These are phyloP conservation scores for Potentilla sterilis DNA, from an alignment of 306 rosid species.

Conservation along the genomic window DNA sequence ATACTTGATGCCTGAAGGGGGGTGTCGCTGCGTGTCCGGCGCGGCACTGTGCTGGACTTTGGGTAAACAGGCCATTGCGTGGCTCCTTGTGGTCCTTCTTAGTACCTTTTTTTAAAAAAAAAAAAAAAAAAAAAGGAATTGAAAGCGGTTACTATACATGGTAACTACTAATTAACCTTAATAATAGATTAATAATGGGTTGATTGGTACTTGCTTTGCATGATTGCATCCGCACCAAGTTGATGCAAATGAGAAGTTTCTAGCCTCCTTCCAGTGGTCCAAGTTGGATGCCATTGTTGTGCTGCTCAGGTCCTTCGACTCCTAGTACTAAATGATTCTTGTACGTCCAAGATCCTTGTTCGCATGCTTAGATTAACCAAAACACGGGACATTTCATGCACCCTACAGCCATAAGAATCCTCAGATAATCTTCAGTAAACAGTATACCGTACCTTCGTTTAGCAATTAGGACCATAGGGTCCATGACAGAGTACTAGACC, in stretches of 20 bases:
- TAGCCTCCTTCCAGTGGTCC: not conserved
- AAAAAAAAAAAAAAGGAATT: too few relatives aligned
- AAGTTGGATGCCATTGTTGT: conserved; percentile 6
- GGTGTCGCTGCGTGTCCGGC: too few relatives aligned
- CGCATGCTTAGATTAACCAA: not conserved
- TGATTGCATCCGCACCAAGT: not conserved
- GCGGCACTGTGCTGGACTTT: too few relatives aligned
- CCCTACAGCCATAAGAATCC: not conserved
- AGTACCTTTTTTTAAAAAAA: too few relatives aligned
- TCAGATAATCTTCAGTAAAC: not conserved
- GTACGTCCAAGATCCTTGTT: not conserved
- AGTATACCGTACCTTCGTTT: not conserved
- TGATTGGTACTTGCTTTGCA: not conserved
- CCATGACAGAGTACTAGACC: not conserved
- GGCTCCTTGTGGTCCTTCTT: too few relatives aligned
- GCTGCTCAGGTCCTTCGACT: not conserved
- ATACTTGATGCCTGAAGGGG: too few relatives aligned
- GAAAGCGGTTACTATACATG: not conserved
- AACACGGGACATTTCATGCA: not conserved
- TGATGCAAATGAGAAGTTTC: not conserved
- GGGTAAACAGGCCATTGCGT: too few relatives aligned
- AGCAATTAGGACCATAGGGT: not conserved
- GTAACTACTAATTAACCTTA: not conserved
- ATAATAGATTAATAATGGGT: not conserved
- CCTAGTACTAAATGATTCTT: not conserved